phyloP scores from a whole-genome alignment of 805 yeast genomes.

The Wickerhamomyces subpelliculosus region DNA sequence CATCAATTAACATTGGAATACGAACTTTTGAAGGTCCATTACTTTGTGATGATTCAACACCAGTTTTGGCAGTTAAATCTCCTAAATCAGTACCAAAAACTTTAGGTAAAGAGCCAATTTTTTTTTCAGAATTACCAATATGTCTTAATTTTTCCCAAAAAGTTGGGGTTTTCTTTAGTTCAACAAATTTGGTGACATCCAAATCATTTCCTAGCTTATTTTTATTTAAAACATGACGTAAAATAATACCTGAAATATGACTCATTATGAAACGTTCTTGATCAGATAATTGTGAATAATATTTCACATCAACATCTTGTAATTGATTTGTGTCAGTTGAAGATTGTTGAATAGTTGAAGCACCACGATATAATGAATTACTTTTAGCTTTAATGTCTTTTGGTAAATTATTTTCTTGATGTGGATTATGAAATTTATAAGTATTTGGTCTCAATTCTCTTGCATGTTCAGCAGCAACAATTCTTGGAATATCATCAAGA shows the following conservation, averaged over 20 bases:
- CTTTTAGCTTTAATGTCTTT: slow-evolving; percentile 15
- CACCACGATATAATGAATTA: slow-evolving; percentile 10
- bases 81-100: slow-evolving; percentile 81
- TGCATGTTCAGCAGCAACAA: slow-evolving; percentile 96
- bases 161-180: slow-evolving; percentile 27
- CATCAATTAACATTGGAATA: slow-evolving; percentile 85
- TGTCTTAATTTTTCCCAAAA: slow-evolving; percentile 38
- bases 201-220: slow-evolving; percentile 30
- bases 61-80: slow-evolving; percentile 57
- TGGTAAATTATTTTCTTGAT: slow-evolving; percentile 15
- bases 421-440: slow-evolving; percentile 64
- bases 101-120: slow-evolving; percentile 6
- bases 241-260: slow-evolving; percentile 51
- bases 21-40: slow-evolving; percentile 74
- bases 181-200: slow-evolving; percentile 25
- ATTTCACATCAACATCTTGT: slow-evolving; percentile 29
- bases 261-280: slow-evolving; percentile 53
- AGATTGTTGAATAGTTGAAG: slow-evolving; percentile 9
- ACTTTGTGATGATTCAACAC: slow-evolving; percentile 79
- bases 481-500: slow-evolving; percentile 92
- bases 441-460: slow-evolving; percentile 91
- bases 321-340: slow-evolving; percentile 2
- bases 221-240: slow-evolving; percentile 23
- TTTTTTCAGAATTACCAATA: slow-evolving; percentile 20
- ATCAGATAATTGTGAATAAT: slow-evolving; percentile 58